Evolutionary conservation across 2,329 filamentous ascomycete species (phyloP).

Genomic region (Hypoxylon sp.): DNA sequence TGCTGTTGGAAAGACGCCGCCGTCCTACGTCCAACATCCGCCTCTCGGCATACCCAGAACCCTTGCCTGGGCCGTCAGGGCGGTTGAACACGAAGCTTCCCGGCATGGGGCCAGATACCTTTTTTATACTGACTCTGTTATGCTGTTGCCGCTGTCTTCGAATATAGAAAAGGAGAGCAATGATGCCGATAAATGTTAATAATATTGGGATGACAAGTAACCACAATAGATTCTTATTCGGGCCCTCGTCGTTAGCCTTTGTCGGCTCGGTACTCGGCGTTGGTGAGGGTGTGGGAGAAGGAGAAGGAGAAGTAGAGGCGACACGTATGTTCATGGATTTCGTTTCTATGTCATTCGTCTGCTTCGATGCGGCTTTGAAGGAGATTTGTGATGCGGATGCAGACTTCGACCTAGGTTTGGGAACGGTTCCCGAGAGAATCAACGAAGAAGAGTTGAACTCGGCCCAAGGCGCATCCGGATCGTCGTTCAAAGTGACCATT

Average conservation of each 20-base stretch:
- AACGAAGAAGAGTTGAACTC: slow-evolving; percentile 46
- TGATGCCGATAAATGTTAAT: slow-evolving; percentile 37
- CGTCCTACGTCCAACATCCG: slow-evolving; percentile 42
- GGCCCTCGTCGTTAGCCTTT: slow-evolving; percentile 22
- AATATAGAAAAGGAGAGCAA: slow-evolving; percentile 42
- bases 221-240: slow-evolving; percentile 45
- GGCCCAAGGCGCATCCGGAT: slow-evolving; percentile 50
- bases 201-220: slow-evolving; percentile 47
- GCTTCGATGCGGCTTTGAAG: slow-evolving; percentile 45
- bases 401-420: slow-evolving; percentile 28
- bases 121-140: slow-evolving; percentile 34
- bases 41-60: slow-evolving; percentile 33
- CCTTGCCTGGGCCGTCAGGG: slow-evolving; percentile 32
- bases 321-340: slow-evolving; percentile 44
- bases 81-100: slow-evolving; percentile 46
- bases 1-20: slow-evolving; percentile 15
- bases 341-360: slow-evolving; percentile 41
- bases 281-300: slow-evolving; percentile 26
- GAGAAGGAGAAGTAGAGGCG: slow-evolving; percentile 19
- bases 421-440: slow-evolving; percentile 46
- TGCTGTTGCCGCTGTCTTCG: slow-evolving; percentile 42
- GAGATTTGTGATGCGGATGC: slow-evolving; percentile 30
- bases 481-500: slow-evolving; percentile 41
- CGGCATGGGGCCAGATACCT: slow-evolving; percentile 49
- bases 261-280: slow-evolving; percentile 30